Evolutionary conservation across 768 basidiomycete genomes (phyloP), one percentile per base, ranked within the genome.

Genomic region (Pisolithus albus): DNA sequence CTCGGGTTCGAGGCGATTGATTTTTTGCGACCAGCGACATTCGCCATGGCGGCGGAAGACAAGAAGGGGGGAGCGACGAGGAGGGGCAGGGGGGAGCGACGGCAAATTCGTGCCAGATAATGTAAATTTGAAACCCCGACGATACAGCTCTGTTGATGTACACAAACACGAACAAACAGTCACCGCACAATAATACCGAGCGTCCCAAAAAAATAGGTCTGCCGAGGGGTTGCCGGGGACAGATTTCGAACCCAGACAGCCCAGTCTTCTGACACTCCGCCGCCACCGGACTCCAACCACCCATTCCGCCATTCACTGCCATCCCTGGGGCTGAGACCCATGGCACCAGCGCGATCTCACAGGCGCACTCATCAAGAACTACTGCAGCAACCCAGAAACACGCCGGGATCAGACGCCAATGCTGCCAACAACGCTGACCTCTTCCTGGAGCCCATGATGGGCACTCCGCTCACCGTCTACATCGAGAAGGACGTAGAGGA

Each of bases 381-480:
- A 44, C 64, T n/a, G n/a, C 67, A 45, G 57, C 45, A 64, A 38
- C 59, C 64, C 49, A 59, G 64, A 50, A 61, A 55, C 54, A 56
- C 48, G 54, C 65, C 54, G n/a, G n/a, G n/a, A 61, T 49, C 66
- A 49, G 59, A 60, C 23, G 63, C 65, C 23, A 63, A 70, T 42
- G 72, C 67, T 59, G 65, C 69, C 55, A 62, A 70, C 55, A 72
- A 72, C 56, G 63, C 61, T 40, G 41, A 45, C n/a, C 75, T 92
- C 50, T 92, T 92, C 63, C 72, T 89, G 46, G 89, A 92, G 64
- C 86, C 86, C 59, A 84, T 88, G 79, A 78, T 88, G 66, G 90
- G 90, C 59, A 80, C 75, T 1, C 82, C 88, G 2, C 76, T 92
- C 47, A 69, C 77, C 21, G 75, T 91, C 54, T 92, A 86, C 70